These are phyloP conservation scores for Cyanidium caldarium DNA, from an alignment of 23 red algal species.

Conservation along the genomic window DNA sequence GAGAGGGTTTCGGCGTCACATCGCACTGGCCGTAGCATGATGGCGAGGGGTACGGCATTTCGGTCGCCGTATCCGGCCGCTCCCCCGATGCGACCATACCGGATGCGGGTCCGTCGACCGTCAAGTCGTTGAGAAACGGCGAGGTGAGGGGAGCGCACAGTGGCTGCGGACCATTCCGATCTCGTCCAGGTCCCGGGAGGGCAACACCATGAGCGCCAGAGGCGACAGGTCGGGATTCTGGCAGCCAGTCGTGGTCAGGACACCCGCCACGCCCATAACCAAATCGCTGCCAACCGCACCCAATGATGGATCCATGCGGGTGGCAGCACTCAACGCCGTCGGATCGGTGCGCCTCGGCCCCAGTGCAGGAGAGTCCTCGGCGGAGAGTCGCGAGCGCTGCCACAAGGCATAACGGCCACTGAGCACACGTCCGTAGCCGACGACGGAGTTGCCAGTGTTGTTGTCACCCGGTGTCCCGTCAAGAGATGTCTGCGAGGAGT, in stretches of 20 bases:
- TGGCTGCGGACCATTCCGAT: slow-evolving; percentile 65
- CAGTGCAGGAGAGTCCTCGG: background rate
- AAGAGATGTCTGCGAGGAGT: too few species aligned
- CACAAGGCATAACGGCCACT: background rate
- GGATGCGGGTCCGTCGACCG: background rate
- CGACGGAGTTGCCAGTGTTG: background rate
- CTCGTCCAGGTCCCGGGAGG: slow-evolving; percentile 50
- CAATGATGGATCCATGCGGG: too few species aligned
- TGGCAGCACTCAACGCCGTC: too few species aligned
- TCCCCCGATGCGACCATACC: too few species aligned
- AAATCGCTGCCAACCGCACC: too few species aligned
- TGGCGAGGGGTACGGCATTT: background rate
- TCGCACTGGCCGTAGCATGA: background rate
- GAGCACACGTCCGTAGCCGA: background rate
- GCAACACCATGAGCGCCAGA: slow-evolving; percentile 65
- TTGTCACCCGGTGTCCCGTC: background rate
- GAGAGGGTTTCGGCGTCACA: slow-evolving; percentile 33
- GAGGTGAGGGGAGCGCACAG: slow-evolving; percentile 45
- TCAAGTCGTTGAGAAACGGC: slow-evolving; percentile 7
- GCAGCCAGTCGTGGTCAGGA: slow-evolving; percentile 11
- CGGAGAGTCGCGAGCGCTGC: background rate
- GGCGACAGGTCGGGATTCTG: slow-evolving; percentile 23
- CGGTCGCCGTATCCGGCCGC: too few species aligned
- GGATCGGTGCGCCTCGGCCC: too few species aligned
- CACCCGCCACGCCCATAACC: too few species aligned